Evolutionary conservation across 225 moss, liverwort and hornwort species (phyloP).

Genomic region (Pseudoscleropodium purum): DNA sequence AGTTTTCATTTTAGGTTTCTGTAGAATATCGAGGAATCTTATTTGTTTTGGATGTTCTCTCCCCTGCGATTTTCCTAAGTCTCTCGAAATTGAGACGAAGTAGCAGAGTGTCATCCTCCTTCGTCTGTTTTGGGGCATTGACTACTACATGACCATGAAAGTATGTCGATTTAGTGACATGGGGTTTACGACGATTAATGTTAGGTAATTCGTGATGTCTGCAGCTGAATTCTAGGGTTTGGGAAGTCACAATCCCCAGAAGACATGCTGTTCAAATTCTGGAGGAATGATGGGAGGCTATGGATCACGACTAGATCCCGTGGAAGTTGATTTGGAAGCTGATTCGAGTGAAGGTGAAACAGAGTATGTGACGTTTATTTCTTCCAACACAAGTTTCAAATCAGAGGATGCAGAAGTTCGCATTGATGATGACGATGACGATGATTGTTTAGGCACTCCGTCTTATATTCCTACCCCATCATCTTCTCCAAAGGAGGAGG

Average conservation of each 20-base stretch:
- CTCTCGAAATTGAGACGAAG: background rate
- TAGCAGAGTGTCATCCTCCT: background rate
- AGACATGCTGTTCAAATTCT: constrained; percentile 1
- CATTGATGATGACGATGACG: background rate
- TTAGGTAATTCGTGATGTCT: background rate
- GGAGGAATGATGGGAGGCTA: constrained; percentile 14
- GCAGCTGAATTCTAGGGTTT: background rate
- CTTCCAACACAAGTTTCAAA: background rate
- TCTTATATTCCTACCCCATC: background rate
- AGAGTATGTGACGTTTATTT: background rate
- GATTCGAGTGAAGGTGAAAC: constrained; percentile 9
- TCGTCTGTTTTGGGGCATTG: background rate
- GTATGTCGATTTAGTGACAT: background rate
- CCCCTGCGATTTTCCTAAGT: background rate
- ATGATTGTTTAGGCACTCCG: background rate
- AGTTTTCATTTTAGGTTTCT: background rate
- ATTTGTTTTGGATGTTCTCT: background rate
- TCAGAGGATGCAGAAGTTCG: background rate
- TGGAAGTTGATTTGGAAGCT: background rate
- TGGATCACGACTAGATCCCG: background rate
- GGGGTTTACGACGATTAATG: background rate
- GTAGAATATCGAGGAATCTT: background rate
- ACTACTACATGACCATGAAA: background rate
- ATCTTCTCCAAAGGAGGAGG: background rate
- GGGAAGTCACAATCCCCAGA: background rate